Percentiles rank a stretch among this genome's conserved stretches.
Evolutionary conservation across 2,329 filamentous ascomycete genomes (phyloP).

Genomic region (Cyclaneusma minus): DNA sequence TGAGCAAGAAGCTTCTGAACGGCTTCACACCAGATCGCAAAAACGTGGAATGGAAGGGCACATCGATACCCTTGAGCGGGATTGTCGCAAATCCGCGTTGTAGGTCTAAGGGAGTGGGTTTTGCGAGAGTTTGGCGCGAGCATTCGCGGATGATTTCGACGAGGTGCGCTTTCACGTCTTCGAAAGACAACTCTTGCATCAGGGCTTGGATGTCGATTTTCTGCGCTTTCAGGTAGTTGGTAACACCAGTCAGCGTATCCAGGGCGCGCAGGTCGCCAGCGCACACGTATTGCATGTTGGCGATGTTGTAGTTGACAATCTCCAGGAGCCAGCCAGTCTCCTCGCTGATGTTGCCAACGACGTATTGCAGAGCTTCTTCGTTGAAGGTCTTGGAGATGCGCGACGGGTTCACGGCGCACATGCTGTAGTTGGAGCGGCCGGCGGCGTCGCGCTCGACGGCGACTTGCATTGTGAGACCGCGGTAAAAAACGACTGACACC

Average conservation of each 20-base stretch:
- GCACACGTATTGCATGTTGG: slow-evolving; percentile 62
- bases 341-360: slow-evolving; percentile 88
- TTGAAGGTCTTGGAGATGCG: slow-evolving; percentile 98
- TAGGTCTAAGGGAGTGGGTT: slow-evolving; percentile 76
- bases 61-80: slow-evolving; percentile 90
- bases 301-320: slow-evolving; percentile 94
- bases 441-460: slow-evolving; percentile 89
- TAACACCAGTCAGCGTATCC: slow-evolving; percentile 50
- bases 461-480: slow-evolving; percentile 97
- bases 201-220: slow-evolving; percentile 95
- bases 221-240: slow-evolving; percentile 91
- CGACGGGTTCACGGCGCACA: slow-evolving; percentile 98
- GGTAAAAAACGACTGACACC: slow-evolving; percentile 98
- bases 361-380: slow-evolving; percentile 90
- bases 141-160: slow-evolving; percentile 83
- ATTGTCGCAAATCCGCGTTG: slow-evolving; percentile 96
- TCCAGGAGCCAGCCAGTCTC: slow-evolving; percentile 91
- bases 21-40: slow-evolving; percentile 96
- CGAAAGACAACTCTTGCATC: slow-evolving; percentile 70
- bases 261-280: slow-evolving; percentile 55
- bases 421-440: slow-evolving; percentile 94
- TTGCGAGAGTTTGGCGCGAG: slow-evolving; percentile 72
- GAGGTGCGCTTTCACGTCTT: slow-evolving; percentile 81
- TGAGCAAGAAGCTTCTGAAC: slow-evolving; percentile 93
- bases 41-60: slow-evolving; percentile 98